Percentiles rank a stretch among this genome's conserved stretches.
Conservation (phyloP, 345 rosid species). For the Camelina hispida region DNA sequence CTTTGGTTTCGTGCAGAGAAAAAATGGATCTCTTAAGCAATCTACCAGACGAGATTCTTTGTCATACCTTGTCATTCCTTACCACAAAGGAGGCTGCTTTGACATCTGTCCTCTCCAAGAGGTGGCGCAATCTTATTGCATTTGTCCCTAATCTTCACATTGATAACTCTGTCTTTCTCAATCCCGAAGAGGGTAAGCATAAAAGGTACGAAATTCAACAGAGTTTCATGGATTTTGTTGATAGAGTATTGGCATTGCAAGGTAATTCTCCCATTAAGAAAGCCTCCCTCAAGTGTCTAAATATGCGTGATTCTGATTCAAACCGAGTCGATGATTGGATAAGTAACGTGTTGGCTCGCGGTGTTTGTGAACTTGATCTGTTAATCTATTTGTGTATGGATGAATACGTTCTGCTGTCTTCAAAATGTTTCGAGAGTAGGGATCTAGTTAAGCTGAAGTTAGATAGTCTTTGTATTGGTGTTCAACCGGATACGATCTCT, state of each 20-base stretch:
- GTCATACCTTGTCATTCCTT: constrained; percentile 6
- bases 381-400: background rate
- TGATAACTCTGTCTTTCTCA: background rate
- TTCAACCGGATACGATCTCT: background rate
- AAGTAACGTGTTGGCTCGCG: background rate
- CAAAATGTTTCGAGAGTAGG: background rate
- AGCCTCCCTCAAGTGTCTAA: background rate
- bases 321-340: constrained; percentile 11
- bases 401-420: background rate
- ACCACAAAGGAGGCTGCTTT: constrained; percentile 8
- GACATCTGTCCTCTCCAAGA: constrained; percentile 2
- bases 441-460: background rate
- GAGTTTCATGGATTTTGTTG: background rate
- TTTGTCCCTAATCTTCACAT: background rate
- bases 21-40: background rate
- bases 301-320: too few species aligned
- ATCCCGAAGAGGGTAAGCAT: background rate
- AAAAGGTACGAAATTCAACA: fast-evolving
- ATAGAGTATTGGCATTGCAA: background rate
- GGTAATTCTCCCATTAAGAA: background rate
- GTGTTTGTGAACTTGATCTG: constrained; percentile 1
- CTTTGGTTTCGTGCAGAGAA: background rate
- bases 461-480: background rate
- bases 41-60: constrained; percentile 5
- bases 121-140: background rate